phyloP scores from a whole-genome alignment of 345 rosid genomes.

The Lumnitzera littorea region DNA sequence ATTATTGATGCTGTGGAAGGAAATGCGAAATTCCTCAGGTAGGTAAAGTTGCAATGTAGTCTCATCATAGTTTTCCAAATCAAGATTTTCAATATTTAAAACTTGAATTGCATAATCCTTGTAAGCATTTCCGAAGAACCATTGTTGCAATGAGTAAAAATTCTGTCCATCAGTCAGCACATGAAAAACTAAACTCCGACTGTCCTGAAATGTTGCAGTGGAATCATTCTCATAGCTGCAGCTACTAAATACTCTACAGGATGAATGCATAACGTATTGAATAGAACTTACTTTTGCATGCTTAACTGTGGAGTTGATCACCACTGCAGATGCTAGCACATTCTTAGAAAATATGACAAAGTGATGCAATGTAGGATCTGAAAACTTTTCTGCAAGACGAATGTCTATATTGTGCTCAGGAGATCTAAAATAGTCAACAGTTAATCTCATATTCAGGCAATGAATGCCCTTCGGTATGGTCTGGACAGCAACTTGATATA shows the following conservation, averaged over 20 bases:
- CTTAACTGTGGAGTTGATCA: slow-evolving; percentile 60
- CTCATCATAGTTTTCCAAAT: slow-evolving; percentile 25
- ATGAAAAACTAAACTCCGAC: slow-evolving; percentile 63
- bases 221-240: slow-evolving; percentile 16
- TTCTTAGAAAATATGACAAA: slow-evolving; percentile 63
- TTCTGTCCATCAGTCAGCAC: slow-evolving; percentile 75
- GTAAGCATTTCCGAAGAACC: slow-evolving; percentile 62
- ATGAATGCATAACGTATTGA: slow-evolving; percentile 10
- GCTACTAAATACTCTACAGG: not conserved
- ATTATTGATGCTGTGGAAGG: slow-evolving; percentile 30
- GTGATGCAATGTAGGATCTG: slow-evolving; percentile 62
- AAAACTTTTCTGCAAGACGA: slow-evolving; percentile 34
- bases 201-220: slow-evolving; percentile 53
- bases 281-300: slow-evolving; percentile 44
- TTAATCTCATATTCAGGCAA: slow-evolving; percentile 71
- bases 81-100: slow-evolving; percentile 51
- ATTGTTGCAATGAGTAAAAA: slow-evolving; percentile 65
- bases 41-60: slow-evolving; percentile 31
- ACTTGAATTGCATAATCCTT: slow-evolving; percentile 52
- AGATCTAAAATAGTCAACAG: slow-evolving; percentile 67
- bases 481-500: slow-evolving; percentile 65
- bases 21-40: slow-evolving; percentile 73
- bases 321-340: slow-evolving; percentile 76
- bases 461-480: slow-evolving; percentile 84
- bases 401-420: slow-evolving; percentile 27